A percentile compares a stretch with the other conserved stretches of the same genome.
Conservation (phyloP, 2,329 filamentous ascomycete species). For the Ophiostoma pallidulum region DNA sequence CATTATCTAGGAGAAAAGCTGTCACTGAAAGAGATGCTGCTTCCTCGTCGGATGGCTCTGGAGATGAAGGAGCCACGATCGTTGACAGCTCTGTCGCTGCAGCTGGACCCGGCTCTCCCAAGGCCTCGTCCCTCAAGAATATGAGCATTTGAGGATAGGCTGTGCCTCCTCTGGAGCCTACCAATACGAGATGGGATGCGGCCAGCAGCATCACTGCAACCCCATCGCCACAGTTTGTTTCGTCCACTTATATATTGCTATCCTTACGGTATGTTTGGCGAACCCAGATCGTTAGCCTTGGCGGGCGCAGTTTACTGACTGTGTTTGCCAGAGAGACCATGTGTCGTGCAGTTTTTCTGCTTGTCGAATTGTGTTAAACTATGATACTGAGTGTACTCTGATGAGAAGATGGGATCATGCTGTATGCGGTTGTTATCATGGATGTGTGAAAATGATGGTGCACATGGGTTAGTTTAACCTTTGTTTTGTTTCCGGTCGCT, state of each 20-base stretch:
- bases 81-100: constrained; percentile 37
- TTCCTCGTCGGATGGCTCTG: constrained; percentile 37
- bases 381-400: neutral
- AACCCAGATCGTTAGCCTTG: too few species aligned
- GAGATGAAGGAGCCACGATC: constrained; percentile 46
- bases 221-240: neutral
- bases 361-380: neutral
- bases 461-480: neutral
- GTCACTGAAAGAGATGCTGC: constrained; percentile 30
- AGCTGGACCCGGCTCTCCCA: constrained; percentile 14
- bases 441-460: neutral
- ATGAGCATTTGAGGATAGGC: neutral
- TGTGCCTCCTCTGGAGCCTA: too few species aligned
- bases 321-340: neutral
- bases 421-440: neutral
- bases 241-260: neutral
- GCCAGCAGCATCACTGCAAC: neutral
- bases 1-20: constrained; percentile 28
- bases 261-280: too few species aligned
- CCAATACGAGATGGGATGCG: too few species aligned
- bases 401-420: neutral
- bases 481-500: neutral
- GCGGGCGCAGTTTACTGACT: neutral
- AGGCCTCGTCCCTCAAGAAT: constrained; percentile 2
- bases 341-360: neutral